A percentile compares a stretch with the other conserved stretches of the same genome.
These are phyloP conservation scores for Paraphoma chrysanthemicola DNA, from an alignment of 2,329 filamentous ascomycete species.

Conservation along the genomic window DNA sequence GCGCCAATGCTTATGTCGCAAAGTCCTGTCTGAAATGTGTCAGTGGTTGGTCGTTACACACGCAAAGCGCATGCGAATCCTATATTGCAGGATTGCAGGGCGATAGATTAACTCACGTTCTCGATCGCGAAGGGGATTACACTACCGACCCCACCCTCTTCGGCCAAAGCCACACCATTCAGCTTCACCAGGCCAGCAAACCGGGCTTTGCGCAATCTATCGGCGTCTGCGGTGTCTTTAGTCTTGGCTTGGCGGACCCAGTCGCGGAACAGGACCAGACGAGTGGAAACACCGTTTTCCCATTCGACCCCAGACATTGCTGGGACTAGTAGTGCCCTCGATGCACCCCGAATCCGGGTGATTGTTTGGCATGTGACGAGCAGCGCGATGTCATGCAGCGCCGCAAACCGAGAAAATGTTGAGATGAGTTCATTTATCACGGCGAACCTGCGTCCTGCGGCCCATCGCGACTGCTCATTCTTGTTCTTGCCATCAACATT, in stretches of 20 bases:
- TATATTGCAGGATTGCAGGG: constrained; percentile 33
- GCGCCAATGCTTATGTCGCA: constrained; percentile 38
- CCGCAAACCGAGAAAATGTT: constrained; percentile 73
- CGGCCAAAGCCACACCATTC: constrained; percentile 48
- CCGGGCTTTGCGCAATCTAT: constrained; percentile 43
- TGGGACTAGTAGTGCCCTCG: constrained; percentile 73
- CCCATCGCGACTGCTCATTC: constrained; percentile 56
- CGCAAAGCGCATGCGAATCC: constrained; percentile 12
- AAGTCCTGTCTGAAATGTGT: constrained; percentile 39
- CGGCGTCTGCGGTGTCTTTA: constrained; percentile 30
- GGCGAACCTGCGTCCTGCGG: constrained; percentile 59
- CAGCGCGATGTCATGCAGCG: constrained; percentile 74
- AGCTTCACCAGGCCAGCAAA: constrained; percentile 55
- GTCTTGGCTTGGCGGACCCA: constrained; percentile 52
- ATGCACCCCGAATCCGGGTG: constrained; percentile 76
- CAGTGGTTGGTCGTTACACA: constrained; percentile 26
- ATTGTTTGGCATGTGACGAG: constrained; percentile 80
- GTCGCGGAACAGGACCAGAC: constrained; percentile 81
- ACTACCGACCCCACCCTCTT: constrained; percentile 52
- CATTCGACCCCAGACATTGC: constrained; percentile 78
- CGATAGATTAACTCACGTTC: constrained; percentile 52
- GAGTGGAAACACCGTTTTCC: constrained; percentile 78
- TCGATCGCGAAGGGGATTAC: constrained; percentile 59
- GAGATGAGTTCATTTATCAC: constrained; percentile 71
- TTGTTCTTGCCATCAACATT: constrained; percentile 51